Evolutionary conservation across 257 asterid species (phyloP).

Genomic region (Fraxinus americana): DNA sequence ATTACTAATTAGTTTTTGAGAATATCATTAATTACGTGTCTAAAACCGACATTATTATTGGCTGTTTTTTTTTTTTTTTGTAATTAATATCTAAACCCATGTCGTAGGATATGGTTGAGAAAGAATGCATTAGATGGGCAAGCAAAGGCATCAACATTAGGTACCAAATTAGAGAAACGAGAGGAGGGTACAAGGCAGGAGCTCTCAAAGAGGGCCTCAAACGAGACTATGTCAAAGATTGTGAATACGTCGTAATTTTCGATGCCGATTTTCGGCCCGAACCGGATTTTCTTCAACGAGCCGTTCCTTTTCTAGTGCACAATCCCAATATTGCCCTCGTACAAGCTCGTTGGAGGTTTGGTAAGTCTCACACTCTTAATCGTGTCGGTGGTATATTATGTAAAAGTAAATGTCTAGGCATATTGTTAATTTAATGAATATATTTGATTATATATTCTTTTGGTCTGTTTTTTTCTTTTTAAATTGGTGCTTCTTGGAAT

Average conservation of each 20-base stretch:
- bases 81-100: neutral
- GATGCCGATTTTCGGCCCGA: constrained; percentile 98
- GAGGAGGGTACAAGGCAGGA: constrained; percentile 98
- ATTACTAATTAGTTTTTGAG: too few species aligned
- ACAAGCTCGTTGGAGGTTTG: constrained; percentile 97
- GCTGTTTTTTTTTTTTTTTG: too few species aligned
- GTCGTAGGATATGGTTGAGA: constrained; percentile 89
- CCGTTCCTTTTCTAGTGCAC: constrained; percentile 82
- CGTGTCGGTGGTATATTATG: constrained; percentile 39
- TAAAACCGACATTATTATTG: too few species aligned
- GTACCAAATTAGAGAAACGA: constrained; percentile 75
- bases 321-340: constrained; percentile 81
- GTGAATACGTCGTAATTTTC: constrained; percentile 83
- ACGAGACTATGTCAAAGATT: constrained; percentile 70
- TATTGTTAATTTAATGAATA: neutral
- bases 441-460: too few species aligned
- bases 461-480: neutral
- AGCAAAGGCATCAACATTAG: constrained; percentile 77
- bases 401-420: neutral
- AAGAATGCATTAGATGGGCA: constrained; percentile 87
- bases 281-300: constrained; percentile 80
- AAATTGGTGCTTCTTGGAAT: constrained; percentile 34
- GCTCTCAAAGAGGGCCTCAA: constrained; percentile 92
- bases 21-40: neutral
- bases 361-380: constrained; percentile 37